A percentile compares a stretch with the other conserved stretches of the same genome.
Evolutionary conservation across 2,329 filamentous ascomycete genomes (phyloP).

Genomic region (Reticulascus tulasneorum): DNA sequence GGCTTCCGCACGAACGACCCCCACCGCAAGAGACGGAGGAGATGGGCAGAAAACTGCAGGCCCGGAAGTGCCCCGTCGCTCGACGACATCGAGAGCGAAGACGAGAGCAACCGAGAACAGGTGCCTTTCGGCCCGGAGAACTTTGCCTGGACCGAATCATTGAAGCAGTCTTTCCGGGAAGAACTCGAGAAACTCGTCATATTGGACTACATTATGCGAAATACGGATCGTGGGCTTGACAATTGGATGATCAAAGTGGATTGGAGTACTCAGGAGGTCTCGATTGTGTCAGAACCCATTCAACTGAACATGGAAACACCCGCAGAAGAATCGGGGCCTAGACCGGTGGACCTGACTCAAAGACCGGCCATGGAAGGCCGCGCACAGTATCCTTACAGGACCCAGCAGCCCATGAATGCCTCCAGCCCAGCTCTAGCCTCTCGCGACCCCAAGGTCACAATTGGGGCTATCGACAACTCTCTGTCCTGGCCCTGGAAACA

Average conservation of each 20-base stretch:
- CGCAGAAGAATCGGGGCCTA: conserved; percentile 48
- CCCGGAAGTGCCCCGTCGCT: conserved; percentile 20
- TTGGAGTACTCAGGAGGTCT: conserved; percentile 75
- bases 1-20: conserved; percentile 67
- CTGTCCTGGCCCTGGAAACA: conserved; percentile 99
- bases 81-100: conserved; percentile 46
- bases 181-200: conserved; percentile 97
- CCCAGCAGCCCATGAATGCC: conserved; percentile 81
- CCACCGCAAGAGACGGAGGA: conserved; percentile 62
- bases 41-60: conserved; percentile 22
- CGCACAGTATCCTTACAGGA: conserved; percentile 63
- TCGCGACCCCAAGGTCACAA: conserved; percentile 58
- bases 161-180: conserved; percentile 91
- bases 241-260: conserved; percentile 99
- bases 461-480: conserved; percentile 97
- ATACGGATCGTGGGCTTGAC: conserved; percentile 92
- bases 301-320: conserved; percentile 59
- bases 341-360: conserved; percentile 54
- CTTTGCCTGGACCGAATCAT: conserved; percentile 80
- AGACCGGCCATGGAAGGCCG: conserved; percentile 35
- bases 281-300: conserved; percentile 77
- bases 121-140: conserved; percentile 41
- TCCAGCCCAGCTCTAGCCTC: conserved; percentile 45
- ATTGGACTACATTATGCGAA: conserved; percentile 97
- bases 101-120: conserved; percentile 36